Percentiles rank a stretch among this genome's conserved stretches.
Evolutionary conservation across 2,329 filamentous ascomycete genomes (phyloP).

Genomic region (Paraconiothyrium sp.): DNA sequence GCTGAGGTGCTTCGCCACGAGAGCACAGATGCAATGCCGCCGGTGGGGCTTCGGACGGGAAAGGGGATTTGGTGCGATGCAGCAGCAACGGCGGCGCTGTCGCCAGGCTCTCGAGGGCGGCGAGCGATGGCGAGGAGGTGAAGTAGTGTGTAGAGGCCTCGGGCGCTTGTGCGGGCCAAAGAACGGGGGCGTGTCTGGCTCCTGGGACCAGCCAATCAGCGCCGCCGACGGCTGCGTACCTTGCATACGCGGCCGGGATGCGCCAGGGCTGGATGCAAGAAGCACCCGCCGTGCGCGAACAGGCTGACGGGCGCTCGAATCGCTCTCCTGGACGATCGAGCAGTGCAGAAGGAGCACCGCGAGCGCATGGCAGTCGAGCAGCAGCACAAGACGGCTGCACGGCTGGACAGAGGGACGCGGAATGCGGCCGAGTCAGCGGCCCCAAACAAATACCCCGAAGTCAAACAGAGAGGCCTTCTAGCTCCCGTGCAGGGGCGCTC

Average conservation of each 20-base stretch:
- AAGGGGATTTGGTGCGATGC: conserved; percentile 11
- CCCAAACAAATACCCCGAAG: conserved; percentile 10
- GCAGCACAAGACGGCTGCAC: background rate
- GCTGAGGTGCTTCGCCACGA: conserved; percentile 31
- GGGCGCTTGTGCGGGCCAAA: conserved; percentile 28
- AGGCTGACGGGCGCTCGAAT: background rate
- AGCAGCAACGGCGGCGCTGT: background rate
- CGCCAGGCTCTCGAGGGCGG: background rate
- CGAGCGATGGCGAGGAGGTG: conserved; percentile 12
- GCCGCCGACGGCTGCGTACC: background rate
- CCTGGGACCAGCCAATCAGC: conserved; percentile 19
- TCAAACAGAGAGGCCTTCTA: conserved; percentile 10
- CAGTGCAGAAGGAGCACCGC: conserved; percentile 5
- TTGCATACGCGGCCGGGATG: conserved; percentile 11
- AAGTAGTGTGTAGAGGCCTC: background rate
- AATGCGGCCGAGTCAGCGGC: conserved; percentile 13
- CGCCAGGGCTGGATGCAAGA: conserved; percentile 1
- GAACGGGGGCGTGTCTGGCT: conserved; percentile 22
- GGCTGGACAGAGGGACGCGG: background rate
- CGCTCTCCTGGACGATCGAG: conserved; percentile 8
- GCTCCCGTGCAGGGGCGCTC: conserved; percentile 16
- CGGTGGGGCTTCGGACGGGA: conserved; percentile 15
- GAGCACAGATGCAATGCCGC: conserved; percentile 25
- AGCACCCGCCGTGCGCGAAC: conserved; percentile 10
- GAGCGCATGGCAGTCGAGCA: background rate